These are phyloP conservation scores for Linum usitatissimum DNA, from an alignment of 345 rosid species.

Conservation along the genomic window DNA sequence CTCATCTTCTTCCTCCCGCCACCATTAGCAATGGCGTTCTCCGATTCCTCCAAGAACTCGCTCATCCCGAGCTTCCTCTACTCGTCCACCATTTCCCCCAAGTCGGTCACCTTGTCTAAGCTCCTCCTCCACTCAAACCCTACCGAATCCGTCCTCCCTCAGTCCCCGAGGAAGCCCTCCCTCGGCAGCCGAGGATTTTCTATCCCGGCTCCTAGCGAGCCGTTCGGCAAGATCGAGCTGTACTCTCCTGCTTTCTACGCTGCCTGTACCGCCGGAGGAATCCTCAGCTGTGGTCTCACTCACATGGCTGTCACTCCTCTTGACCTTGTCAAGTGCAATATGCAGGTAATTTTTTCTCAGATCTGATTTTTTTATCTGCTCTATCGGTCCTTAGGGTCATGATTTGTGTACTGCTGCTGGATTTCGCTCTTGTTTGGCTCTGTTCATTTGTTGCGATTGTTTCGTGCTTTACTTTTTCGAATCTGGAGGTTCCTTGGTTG, in stretches of 20 bases:
- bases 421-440: background rate
- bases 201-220: conserved; percentile 55
- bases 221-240: conserved; percentile 42
- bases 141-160: conserved; percentile 10
- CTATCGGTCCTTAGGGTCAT: background rate
- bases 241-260: conserved; percentile 70
- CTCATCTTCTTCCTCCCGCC: background rate
- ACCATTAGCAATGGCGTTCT: conserved; percentile 28
- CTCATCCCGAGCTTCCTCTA: conserved; percentile 73
- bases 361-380: conserved; percentile 9
- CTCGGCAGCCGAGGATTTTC: conserved; percentile 15
- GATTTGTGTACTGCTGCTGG: background rate
- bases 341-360: conserved; percentile 47
- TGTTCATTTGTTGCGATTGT: background rate
- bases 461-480: background rate
- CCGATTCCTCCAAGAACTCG: conserved; percentile 31
- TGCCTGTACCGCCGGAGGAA: conserved; percentile 72
- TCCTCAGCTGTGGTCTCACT: conserved; percentile 67
- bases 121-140: conserved; percentile 15
- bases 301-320: conserved; percentile 88
- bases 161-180: background rate
- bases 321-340: conserved; percentile 93
- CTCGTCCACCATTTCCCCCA: conserved; percentile 25
- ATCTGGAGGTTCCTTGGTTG: background rate
- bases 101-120: conserved; percentile 19